These are phyloP conservation scores for Lentinula novae-zelandiae DNA, from an alignment of 1,284 basidiomycete genomes.

Conservation along the genomic window DNA sequence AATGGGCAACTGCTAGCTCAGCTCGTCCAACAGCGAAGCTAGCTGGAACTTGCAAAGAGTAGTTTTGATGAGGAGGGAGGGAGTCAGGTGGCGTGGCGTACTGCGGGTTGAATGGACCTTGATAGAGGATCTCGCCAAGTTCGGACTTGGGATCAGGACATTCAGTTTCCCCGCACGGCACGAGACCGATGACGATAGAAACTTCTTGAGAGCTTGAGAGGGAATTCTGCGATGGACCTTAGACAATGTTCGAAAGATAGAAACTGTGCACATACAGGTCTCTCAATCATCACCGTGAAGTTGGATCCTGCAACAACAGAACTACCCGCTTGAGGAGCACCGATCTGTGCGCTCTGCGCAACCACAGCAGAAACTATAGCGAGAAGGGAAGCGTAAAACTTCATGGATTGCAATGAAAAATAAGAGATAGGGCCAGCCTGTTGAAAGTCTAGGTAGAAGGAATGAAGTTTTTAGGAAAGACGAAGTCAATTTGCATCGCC, in stretches of 20 bases:
- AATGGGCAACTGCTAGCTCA: constrained; percentile 6
- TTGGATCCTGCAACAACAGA: constrained; percentile 1
- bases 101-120: constrained; percentile 8
- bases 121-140: constrained; percentile 7
- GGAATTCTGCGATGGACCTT: background rate
- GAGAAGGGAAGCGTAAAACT: background rate
- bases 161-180: background rate
- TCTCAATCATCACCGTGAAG: constrained; percentile 2
- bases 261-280: constrained; percentile 1
- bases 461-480: too few species aligned
- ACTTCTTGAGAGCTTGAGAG: constrained; percentile 3
- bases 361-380: background rate
- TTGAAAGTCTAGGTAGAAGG: background rate
- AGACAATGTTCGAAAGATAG: background rate
- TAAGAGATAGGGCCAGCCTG: background rate
- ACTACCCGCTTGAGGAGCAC: background rate
- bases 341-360: constrained; percentile 9
- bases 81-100: constrained; percentile 1
- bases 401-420: background rate
- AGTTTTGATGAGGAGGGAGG: constrained; percentile 10
- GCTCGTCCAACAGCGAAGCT: constrained; percentile 4
- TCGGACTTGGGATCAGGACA: background rate
- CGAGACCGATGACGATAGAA: constrained; percentile 4
- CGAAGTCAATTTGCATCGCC: too few species aligned
- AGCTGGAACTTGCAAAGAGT: constrained; percentile 1